Base-by-base conservation (phyloP, 1,284 basidiomycete species). In the Ceratobasidium sp. region DNA sequence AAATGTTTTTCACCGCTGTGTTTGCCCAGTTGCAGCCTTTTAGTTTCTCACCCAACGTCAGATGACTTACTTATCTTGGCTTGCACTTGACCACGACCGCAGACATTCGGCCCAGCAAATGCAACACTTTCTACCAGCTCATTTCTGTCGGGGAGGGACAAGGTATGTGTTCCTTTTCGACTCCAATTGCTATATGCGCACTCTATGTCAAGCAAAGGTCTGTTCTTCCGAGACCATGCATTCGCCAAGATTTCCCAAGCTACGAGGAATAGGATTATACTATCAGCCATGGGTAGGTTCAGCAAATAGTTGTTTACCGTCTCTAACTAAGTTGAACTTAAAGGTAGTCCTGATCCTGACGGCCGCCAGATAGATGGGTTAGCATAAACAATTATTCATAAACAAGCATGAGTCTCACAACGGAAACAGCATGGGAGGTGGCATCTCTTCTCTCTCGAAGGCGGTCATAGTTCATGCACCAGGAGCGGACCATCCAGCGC, bases 371-470 rank as follows among this genome's bases (percentile, higher is more conserved):
- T 95, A 24, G 91, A 95, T 78, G 94, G 69, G 69, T 72, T 24
- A 24, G 69, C 33, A 33, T 44, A 27, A 3, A n/a, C 9, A 41
- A 41, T 48, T 47, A 31, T 27, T 22, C 36, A 19, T 51, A 22
- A 19, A 64, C 36, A 47, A 1, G 83, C 15, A 77, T 84, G 31
- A 19, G 4, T n/a, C 47, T 60, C 17, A 33, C 36, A 60, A 22
- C 14, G 53, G 41, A 11, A 15, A n/a, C n/a, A 72, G 91, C 6
- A 92, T 92, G 90, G 94, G 94, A 9, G 93, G 94, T 2, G 94
- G 94, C 1, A 84, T 93, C 44, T 91, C 90, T 5, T 93, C 91
- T 67, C 86, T 94, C 5, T 93, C 91, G 63, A 96, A 96, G 80
- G 88, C 93, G n/a, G 90, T 89, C 77, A 86, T 95, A 41, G 88